A percentile compares a stretch with the other conserved stretches of the same genome.
Evolutionary conservation across 208 protist species (phyloP).

Genomic region (Wallacemonas collosoma): DNA sequence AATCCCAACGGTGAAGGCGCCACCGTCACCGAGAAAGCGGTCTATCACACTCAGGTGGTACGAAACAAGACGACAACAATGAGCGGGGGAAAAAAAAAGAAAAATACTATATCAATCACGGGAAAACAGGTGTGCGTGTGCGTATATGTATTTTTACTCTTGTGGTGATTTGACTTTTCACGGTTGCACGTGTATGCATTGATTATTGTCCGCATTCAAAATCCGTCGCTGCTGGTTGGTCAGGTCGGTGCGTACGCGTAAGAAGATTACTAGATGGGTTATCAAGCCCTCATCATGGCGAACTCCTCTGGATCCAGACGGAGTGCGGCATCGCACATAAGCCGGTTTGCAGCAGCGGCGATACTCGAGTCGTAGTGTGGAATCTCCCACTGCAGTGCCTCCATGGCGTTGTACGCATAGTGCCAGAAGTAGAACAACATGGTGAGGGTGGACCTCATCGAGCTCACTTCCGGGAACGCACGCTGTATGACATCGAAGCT

Average conservation of each 20-base stretch:
- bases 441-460: conserved; percentile 25
- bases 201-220: no score
- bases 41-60: no score
- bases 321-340: conserved; percentile 24
- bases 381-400: conserved; percentile 10
- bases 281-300: background rate
- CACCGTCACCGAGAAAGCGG: background rate
- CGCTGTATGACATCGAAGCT: conserved; percentile 26
- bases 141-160: no score
- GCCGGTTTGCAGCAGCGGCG: conserved; percentile 21
- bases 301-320: conserved; percentile 12
- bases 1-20: background rate
- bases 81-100: no score
- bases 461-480: conserved; percentile 39
- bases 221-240: no score
- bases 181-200: no score
- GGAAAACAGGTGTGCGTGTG: no score
- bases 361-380: conserved; percentile 11
- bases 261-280: background rate
- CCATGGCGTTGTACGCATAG: conserved; percentile 26
- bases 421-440: conserved; percentile 48
- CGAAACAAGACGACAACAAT: no score
- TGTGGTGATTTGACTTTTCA: no score
- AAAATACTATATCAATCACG: no score
- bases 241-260: background rate